Conservation (phyloP, 495 filamentous ascomycete species). For the Penicillium arizonense region DNA sequence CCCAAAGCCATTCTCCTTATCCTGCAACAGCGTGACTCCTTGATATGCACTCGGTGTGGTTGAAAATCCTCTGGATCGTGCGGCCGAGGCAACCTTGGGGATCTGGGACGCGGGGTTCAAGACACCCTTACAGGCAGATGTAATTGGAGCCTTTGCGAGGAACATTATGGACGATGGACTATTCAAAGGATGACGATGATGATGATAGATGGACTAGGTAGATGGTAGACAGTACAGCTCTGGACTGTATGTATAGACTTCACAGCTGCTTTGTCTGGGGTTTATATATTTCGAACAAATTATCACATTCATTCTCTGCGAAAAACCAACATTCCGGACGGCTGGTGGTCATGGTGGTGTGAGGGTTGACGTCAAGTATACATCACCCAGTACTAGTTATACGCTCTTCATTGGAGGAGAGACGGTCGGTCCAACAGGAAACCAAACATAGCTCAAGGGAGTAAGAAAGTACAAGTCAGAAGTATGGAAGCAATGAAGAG, state of each 20-base stretch:
- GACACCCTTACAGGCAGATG: background rate
- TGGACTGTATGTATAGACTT: background rate
- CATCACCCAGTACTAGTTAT: constrained; percentile 10
- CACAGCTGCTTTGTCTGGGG: too few species aligned
- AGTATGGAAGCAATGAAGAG: too few species aligned
- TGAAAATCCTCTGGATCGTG: constrained; percentile 16
- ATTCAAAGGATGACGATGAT: background rate
- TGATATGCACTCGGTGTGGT: constrained; percentile 13
- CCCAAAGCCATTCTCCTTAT: constrained; percentile 50
- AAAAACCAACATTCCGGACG: background rate
- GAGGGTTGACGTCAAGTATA: constrained; percentile 25
- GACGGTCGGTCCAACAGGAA: too few species aligned
- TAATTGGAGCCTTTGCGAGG: background rate
- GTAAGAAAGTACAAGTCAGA: too few species aligned
- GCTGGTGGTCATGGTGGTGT: background rate
- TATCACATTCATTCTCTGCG: background rate
- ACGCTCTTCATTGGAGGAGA: background rate
- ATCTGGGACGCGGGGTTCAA: constrained; percentile 6
- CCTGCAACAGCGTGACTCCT: constrained; percentile 45
- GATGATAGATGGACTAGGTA: background rate
- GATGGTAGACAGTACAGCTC: background rate
- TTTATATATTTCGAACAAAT: too few species aligned
- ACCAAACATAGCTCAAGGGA: too few species aligned
- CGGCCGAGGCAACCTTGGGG: constrained; percentile 6
- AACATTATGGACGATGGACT: constrained; percentile 1